A percentile compares a stretch with the other conserved stretches of the same genome.
Conservation (phyloP, 495 filamentous ascomycete genomes). For the Massariosphaeria phaeospora region DNA sequence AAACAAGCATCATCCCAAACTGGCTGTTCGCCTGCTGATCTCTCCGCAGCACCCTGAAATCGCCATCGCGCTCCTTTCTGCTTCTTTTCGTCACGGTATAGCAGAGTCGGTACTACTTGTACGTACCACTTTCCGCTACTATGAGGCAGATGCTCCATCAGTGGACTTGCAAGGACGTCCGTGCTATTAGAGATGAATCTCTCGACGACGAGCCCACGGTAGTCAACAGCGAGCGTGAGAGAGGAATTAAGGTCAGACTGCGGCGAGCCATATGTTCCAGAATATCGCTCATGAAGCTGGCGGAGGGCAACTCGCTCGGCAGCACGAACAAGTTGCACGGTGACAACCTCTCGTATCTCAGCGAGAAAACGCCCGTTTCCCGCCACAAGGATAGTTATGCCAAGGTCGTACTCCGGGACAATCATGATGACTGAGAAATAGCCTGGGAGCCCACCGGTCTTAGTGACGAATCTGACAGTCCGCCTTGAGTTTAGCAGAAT, state of each 20-base stretch:
- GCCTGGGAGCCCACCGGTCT: conserved; percentile 34
- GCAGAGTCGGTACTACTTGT: conserved; percentile 35
- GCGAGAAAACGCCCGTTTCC: conserved; percentile 23
- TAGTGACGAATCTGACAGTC: conserved; percentile 37
- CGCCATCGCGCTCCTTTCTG: conserved; percentile 36
- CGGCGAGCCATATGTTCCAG: conserved; percentile 25
- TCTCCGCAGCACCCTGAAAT: conserved; percentile 7
- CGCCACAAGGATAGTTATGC: conserved; percentile 36
- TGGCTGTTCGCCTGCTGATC: conserved; percentile 13
- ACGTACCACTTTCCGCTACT: conserved; percentile 12
- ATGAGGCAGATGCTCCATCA: neutral
- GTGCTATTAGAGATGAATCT: conserved; percentile 35
- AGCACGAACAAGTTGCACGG: conserved; percentile 30
- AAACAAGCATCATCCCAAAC: conserved; percentile 38
- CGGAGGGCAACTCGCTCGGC: conserved; percentile 32
- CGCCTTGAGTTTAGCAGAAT: conserved; percentile 30
- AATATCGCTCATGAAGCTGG: conserved; percentile 27
- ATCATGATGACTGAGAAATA: conserved; percentile 33
- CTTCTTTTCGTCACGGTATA: conserved; percentile 32
- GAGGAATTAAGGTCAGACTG: conserved; percentile 33
- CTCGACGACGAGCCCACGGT: conserved; percentile 31
- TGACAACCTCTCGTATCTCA: conserved; percentile 28
- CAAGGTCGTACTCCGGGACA: conserved; percentile 40
- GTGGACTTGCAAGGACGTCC: conserved; percentile 20
- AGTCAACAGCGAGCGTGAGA: conserved; percentile 27